Conservation (phyloP, 2,329 filamentous ascomycete species). For the Sporothrix curviconia region DNA sequence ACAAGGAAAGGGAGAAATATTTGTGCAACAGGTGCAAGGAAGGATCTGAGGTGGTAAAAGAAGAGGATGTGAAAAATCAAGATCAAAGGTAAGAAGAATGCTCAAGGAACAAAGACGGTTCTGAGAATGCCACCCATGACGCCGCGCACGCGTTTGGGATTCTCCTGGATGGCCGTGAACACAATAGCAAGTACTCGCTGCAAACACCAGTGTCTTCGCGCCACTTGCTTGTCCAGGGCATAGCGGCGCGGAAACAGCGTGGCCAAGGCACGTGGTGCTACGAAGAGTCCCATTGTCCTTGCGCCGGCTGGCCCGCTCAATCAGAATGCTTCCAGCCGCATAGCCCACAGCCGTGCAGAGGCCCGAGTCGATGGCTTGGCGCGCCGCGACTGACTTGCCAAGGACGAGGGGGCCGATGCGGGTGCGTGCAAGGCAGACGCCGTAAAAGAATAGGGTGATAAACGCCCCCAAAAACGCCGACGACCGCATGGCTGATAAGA, state of each 20-base stretch:
- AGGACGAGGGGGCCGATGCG: conserved; percentile 64
- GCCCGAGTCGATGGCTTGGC: conserved; percentile 52
- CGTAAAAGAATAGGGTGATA: conserved; percentile 76
- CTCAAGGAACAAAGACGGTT: conserved; percentile 38
- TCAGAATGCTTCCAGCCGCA: conserved; percentile 78
- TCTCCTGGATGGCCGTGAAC: conserved; percentile 60
- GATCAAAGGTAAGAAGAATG: neutral
- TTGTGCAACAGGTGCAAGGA: too few species aligned
- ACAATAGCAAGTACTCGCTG: conserved; percentile 61
- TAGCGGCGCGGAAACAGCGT: conserved; percentile 69
- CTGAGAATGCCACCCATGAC: conserved; percentile 57
- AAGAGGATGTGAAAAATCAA: too few species aligned
- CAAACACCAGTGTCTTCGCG: conserved; percentile 60
- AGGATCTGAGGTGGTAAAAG: too few species aligned
- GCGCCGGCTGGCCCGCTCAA: conserved; percentile 59
- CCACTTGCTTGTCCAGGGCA: conserved; percentile 53
- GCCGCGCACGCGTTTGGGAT: conserved; percentile 57
- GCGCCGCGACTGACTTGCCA: conserved; percentile 40
- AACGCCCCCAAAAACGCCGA: conserved; percentile 73
- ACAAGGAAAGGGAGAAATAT: neutral
- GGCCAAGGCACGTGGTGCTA: conserved; percentile 69
- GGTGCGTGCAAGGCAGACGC: conserved; percentile 70
- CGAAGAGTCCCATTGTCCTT: conserved; percentile 76
- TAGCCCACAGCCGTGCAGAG: conserved; percentile 65
- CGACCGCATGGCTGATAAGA: conserved; percentile 45